Evolutionary conservation across 208 protist genomes (phyloP).

Genomic region (Acanthamoeba polyphaga): DNA sequence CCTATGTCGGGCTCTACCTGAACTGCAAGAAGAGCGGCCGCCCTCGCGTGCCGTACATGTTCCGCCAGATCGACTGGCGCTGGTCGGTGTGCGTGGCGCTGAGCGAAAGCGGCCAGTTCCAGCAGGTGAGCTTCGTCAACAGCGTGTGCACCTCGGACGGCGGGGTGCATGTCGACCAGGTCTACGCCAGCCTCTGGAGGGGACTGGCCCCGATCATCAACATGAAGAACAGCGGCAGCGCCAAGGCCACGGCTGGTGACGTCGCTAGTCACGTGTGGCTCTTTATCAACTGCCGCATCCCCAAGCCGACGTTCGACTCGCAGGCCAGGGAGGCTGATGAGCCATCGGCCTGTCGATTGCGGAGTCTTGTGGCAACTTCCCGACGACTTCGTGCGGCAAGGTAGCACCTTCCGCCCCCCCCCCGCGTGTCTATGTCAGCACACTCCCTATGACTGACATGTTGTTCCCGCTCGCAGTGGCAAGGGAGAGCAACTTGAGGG

Average conservation of each 20-base stretch:
- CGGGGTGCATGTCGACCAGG: conserved; percentile 99
- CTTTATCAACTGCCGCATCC: conserved; percentile 99
- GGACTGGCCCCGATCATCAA: conserved; percentile 90
- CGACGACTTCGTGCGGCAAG: conserved; percentile 95
- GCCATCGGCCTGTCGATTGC: conserved; percentile 93
- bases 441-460: neutral
- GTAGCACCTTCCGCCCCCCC: conserved; percentile 17
- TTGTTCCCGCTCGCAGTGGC: neutral
- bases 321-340: conserved; percentile 99
- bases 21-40: neutral
- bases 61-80: conserved; percentile 93
- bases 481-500: too few relatives aligned
- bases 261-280: conserved; percentile 99
- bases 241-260: conserved; percentile 92
- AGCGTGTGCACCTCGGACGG: conserved; percentile 98
- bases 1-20: conserved; percentile 95
- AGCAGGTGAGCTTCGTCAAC: conserved; percentile 99
- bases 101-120: conserved; percentile 96
- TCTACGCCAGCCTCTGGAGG: conserved; percentile 96
- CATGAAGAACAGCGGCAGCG: conserved; percentile 96
- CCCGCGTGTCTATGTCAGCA: neutral
- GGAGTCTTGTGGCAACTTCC: conserved; percentile 97
- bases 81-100: conserved; percentile 98
- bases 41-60: neutral
- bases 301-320: conserved; percentile 99